Conservation (phyloP, 352 stramenopile species). For the Nothophytophthora sp. region DNA sequence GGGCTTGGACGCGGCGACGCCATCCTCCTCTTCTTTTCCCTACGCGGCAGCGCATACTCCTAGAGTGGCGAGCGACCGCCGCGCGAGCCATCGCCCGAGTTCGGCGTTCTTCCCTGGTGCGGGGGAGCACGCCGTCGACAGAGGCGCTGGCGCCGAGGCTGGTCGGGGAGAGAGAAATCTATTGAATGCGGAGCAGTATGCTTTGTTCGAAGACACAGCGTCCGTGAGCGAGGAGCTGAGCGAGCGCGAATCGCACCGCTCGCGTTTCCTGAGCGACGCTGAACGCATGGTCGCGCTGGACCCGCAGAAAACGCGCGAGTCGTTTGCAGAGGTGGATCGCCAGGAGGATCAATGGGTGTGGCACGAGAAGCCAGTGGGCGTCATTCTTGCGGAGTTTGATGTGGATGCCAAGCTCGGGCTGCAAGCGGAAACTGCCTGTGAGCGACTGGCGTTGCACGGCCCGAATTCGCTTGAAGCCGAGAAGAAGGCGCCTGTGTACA, state of each 20-base stretch:
- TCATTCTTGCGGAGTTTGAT: slow-evolving; percentile 43
- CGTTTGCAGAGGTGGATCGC: slow-evolving; percentile 52
- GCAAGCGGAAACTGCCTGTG: slow-evolving; percentile 21
- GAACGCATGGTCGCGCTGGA: slow-evolving; percentile 51
- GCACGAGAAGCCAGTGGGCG: slow-evolving; percentile 47
- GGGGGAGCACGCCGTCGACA: slow-evolving; percentile 5
- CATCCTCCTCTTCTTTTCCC: slow-evolving; percentile 55
- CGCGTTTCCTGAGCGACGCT: slow-evolving; percentile 62
- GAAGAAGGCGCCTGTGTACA: slow-evolving; percentile 49
- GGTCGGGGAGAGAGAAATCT: slow-evolving; percentile 26
- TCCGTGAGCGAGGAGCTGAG: slow-evolving; percentile 8
- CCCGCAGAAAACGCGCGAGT: slow-evolving; percentile 52
- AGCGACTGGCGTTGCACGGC: slow-evolving; percentile 43
- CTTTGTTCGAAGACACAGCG: slow-evolving; percentile 10
- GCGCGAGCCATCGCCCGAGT: too few relatives aligned
- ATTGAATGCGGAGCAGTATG: slow-evolving; percentile 13
- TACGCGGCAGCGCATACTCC: slow-evolving; percentile 66
- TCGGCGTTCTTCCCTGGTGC: slow-evolving; percentile 11
- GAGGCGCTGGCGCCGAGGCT: not conserved
- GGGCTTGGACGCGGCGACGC: slow-evolving; percentile 18
- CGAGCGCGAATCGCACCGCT: slow-evolving; percentile 35
- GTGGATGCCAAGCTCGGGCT: slow-evolving; percentile 45
- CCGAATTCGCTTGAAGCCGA: slow-evolving; percentile 56
- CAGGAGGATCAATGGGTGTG: slow-evolving; percentile 48
- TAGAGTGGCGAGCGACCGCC: slow-evolving; percentile 43